Evolutionary conservation across 352 stramenopile genomes (phyloP).

Genomic region (Aphanomyces cochlioides): DNA sequence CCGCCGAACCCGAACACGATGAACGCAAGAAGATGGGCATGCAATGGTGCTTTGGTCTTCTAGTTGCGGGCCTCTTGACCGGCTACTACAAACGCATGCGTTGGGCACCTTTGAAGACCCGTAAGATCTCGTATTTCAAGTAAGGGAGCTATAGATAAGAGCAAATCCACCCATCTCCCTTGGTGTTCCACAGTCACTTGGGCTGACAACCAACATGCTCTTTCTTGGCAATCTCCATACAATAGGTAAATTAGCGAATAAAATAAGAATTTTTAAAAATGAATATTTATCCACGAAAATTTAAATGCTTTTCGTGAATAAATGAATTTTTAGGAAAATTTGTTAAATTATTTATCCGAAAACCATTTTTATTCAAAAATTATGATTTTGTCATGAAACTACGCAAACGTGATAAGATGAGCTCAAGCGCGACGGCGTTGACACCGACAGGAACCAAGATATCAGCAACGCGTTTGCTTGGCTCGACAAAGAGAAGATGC

Average conservation of each 20-base stretch:
- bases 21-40: conserved; percentile 97
- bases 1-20: conserved; percentile 96
- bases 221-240: too few species aligned
- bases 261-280: not conserved
- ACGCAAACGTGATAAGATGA: conserved; percentile 89
- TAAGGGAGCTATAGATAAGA: conserved; percentile 38
- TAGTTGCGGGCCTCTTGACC: conserved; percentile 87
- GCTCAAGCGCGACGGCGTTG: conserved; percentile 91
- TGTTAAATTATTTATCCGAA: too few species aligned
- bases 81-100: conserved; percentile 99
- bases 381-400: conserved; percentile 38
- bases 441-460: conserved; percentile 94
- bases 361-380: too few species aligned
- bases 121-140: conserved; percentile 98
- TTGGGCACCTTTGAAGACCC: conserved; percentile 97
- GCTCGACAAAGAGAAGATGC: conserved; percentile 98
- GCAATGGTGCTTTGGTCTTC: conserved; percentile 91
- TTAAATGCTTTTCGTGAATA: not conserved
- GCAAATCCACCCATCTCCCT: too few species aligned
- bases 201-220: too few species aligned
- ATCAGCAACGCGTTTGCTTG: conserved; percentile 93
- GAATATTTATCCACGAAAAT: too few species aligned
- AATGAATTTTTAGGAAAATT: not conserved
- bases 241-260: not conserved
- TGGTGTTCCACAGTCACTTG: too few species aligned